Conservation (phyloP, 345 rosid genomes). For the Eucalyptus virginea region DNA sequence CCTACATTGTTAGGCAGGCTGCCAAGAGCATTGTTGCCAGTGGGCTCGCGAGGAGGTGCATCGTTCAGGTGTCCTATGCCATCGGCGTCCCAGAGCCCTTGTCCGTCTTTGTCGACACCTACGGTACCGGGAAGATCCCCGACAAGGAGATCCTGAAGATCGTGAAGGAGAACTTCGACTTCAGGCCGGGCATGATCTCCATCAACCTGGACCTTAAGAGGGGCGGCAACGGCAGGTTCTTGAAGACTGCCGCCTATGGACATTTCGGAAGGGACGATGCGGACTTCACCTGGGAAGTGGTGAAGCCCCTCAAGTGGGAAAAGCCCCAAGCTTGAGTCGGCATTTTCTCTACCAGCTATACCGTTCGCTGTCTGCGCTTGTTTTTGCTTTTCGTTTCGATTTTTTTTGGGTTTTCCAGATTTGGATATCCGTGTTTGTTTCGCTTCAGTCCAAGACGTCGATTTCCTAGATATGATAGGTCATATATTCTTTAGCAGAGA, state of each 20-base stretch:
- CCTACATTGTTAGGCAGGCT: slow-evolving; percentile 67
- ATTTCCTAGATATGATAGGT: neutral
- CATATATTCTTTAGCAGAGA: neutral
- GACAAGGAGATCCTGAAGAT: slow-evolving; percentile 49
- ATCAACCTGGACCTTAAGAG: slow-evolving; percentile 48
- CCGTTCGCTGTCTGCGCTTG: neutral
- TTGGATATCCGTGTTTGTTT: neutral
- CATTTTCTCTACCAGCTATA: neutral
- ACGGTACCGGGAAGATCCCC: slow-evolving; percentile 37
- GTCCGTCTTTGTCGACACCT: slow-evolving; percentile 41
- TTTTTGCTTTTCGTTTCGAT: neutral
- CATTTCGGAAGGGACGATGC: slow-evolving; percentile 46
- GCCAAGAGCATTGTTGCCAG: slow-evolving; percentile 47
- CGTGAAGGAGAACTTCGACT: slow-evolving; percentile 52
- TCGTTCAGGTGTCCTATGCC: slow-evolving; percentile 56
- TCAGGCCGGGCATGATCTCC: slow-evolving; percentile 53
- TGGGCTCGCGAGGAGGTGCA: slow-evolving; percentile 49
- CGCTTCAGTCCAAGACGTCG: neutral
- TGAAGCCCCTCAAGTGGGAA: slow-evolving; percentile 39
- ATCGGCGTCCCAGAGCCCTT: slow-evolving; percentile 55
- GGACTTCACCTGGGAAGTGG: slow-evolving; percentile 56
- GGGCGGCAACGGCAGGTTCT: slow-evolving; percentile 42
- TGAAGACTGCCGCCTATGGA: slow-evolving; percentile 56
- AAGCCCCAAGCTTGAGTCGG: slow-evolving; percentile 19
- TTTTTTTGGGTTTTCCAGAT: neutral